Evolutionary conservation across 1,284 basidiomycete species (phyloP), one percentile per base, ranked within the genome.

Genomic region (Mycosarcoma maydis): DNA sequence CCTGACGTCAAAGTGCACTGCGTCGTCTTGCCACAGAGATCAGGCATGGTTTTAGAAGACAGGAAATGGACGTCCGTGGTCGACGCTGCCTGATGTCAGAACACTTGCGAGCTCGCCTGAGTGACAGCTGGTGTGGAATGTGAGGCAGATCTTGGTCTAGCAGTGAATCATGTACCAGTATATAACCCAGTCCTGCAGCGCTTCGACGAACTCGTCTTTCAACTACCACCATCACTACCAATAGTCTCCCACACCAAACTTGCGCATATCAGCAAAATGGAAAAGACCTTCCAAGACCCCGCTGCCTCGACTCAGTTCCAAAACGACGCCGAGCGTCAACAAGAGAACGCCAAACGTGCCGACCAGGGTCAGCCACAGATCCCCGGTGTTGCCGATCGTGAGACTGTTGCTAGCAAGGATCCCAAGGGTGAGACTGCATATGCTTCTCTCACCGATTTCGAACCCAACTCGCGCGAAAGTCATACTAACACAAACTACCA

Each of bases 261-360:
- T 34, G 13, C 11, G 16, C 7, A 11, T 7, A 13, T 16, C 6
- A 34, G 13, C 32, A 61, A 24, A 38, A 73, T 73, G 71, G 53
- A 71, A 58, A 61, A 71, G 58, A 74, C 72, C 13, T 74, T 74
- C 62, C 53, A 74, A 30, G 72, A 74, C 44, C 13, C 57, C 58
- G 19, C 36, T 34, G 9, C 29, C 30, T 22, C 42, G 29, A 23
- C 44, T 5, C 44, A 46, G 30, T 49, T 33, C 32, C 48, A 50
- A 44, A 54, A 47, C 45, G 64, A 70, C 17, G 51, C 52, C 6
- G 32, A 75, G 56, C 66, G 73, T 41, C 54, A 67, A 23, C 19
- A 57, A 41, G 59, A 66, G 33, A 75, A 75, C 45, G 65, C 53
- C 26, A 27, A 58, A 46, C 62, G 57, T 27, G 60, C 61, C 17